Conservation (phyloP, 768 basidiomycete species). For the Suillus bovinus region DNA sequence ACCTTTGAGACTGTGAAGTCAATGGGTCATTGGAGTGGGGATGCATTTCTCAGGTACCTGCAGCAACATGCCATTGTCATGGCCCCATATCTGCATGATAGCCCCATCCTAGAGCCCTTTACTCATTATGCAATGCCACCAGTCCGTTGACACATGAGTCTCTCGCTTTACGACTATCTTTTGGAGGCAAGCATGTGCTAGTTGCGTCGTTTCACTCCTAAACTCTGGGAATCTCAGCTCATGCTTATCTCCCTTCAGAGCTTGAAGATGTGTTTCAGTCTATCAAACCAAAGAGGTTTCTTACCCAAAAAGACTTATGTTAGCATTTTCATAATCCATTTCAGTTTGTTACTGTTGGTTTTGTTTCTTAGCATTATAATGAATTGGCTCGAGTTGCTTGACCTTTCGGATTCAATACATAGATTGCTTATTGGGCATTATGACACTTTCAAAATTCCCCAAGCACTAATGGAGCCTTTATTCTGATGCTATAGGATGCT, state of each 20-base stretch:
- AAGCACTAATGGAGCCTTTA: too few relatives aligned
- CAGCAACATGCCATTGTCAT: constrained; percentile 27
- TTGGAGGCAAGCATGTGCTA: not conserved
- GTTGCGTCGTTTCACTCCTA: not conserved
- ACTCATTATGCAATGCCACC: constrained; percentile 15
- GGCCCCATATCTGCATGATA: constrained; percentile 28
- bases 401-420: too few relatives aligned
- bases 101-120: constrained; percentile 8
- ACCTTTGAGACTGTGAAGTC: constrained; percentile 34
- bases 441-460: too few relatives aligned
- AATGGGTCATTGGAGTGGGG: constrained; percentile 35
- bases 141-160: too few relatives aligned
- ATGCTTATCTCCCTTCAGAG: not conserved
- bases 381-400: too few relatives aligned
- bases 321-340: too few relatives aligned
- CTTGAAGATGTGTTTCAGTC: not conserved
- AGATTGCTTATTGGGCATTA: too few relatives aligned
- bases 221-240: not conserved
- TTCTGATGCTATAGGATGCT: too few relatives aligned
- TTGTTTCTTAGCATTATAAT: too few relatives aligned
- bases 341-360: too few relatives aligned
- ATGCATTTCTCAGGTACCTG: constrained; percentile 32
- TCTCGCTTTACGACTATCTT: too few relatives aligned
- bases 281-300: not conserved
- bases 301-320: not conserved